Evolutionary conservation across 176 grass and related monocot species (phyloP), one percentile per base, ranked within the genome.

Genomic region (Oryza coarctata): DNA sequence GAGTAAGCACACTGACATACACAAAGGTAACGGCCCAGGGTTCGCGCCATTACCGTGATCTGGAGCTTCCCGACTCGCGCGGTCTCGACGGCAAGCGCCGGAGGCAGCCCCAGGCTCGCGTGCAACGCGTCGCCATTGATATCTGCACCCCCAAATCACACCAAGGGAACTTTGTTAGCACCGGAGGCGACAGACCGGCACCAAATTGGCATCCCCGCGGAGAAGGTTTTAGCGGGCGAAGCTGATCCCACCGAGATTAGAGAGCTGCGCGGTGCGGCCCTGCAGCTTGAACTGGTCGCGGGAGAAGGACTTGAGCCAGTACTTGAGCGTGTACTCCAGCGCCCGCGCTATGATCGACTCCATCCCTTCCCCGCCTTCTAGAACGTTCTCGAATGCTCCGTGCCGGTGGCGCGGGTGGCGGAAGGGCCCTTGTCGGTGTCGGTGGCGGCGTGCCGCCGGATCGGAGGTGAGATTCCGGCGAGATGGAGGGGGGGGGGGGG

Each of bases 201-300:
- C 20, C 72, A 63, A 87, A 86, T 94, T 61, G 52, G 86, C 79
- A 38, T 50, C 27, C 1, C 27, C 36, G 12, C 23, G 63, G 1
- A 38, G 1, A 38, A 26, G 41, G 26, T 20, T 11, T 73, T 64
- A 36, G 14, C 49, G 3, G n/a, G 20, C 68, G 3, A 23, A n/a
- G 33, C 65, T 62, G 77, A 74, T 82, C 72, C 45, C 13, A 98
- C 97, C 91, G 72, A 99, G 91, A 84, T 90, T 95, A 35, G 91
- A 99, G 69, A 99, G 90, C 88, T 95, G 93, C 60, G 91, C 97
- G 73, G 97, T 96, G 89, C 87, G 93, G 69, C 93, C 93, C 83
- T 99, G 93, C 74, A 99, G 97, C 93, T 96, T 99, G 91, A 99
- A 99, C 83, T 99, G 97, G 85, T 99, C 97, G 45, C 97, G 97